These are phyloP conservation scores for Penicillium sp. DNA, from an alignment of 2,329 filamentous ascomycete genomes.

Conservation along the genomic window DNA sequence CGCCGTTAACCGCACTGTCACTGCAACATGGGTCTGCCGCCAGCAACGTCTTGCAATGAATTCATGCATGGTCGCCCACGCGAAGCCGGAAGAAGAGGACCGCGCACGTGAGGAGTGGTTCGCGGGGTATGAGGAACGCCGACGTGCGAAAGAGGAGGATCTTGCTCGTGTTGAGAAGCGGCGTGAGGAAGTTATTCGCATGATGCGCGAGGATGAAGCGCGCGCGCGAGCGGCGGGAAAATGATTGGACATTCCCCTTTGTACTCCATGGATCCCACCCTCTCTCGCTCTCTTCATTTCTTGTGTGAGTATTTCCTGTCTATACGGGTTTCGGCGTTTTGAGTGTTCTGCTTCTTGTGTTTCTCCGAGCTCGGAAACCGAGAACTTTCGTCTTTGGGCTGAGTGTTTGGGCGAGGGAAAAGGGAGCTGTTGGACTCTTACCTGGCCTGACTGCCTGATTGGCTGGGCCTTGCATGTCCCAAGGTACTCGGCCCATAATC, in stretches of 20 bases:
- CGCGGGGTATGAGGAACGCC: constrained; percentile 67
- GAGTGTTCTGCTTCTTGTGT: constrained; percentile 16
- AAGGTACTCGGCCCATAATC: no score
- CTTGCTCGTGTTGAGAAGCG: constrained; percentile 43
- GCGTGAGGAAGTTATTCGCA: constrained; percentile 41
- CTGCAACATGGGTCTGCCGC: constrained; percentile 82
- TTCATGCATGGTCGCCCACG: constrained; percentile 82
- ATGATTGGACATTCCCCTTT: constrained; percentile 11
- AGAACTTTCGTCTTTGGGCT: neutral
- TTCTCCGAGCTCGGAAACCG: constrained; percentile 3
- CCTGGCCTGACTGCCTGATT: neutral
- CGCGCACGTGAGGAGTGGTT: constrained; percentile 94
- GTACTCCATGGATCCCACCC: neutral
- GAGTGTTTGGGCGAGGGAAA: neutral
- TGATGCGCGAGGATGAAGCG: constrained; percentile 42
- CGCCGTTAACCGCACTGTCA: constrained; percentile 80
- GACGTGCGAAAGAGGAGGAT: constrained; percentile 64
- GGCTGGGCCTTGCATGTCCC: neutral
- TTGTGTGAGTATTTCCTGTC: constrained; percentile 19
- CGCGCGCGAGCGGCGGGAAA: constrained; percentile 19
- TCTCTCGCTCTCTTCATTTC: constrained; percentile 6
- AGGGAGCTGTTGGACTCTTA: neutral
- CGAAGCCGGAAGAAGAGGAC: constrained; percentile 81
- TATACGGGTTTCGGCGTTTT: constrained; percentile 19
- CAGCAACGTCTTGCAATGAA: constrained; percentile 83